A percentile compares a stretch with the other conserved stretches of the same genome.
These are phyloP conservation scores for Juglanconis sp. DNA, from an alignment of 2,329 filamentous ascomycete species.

Conservation along the genomic window DNA sequence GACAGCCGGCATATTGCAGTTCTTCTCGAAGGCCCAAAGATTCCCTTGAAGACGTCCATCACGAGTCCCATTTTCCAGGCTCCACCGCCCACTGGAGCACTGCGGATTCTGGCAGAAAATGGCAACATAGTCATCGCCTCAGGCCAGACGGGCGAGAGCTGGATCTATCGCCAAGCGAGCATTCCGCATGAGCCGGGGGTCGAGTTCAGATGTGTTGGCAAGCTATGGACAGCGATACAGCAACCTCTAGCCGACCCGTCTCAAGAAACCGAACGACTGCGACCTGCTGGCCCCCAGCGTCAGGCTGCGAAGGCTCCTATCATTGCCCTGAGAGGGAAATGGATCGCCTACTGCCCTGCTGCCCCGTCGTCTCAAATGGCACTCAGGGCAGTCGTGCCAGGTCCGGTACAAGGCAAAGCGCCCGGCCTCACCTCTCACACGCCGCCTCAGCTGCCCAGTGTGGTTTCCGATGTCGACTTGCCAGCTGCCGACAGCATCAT, in stretches of 20 bases:
- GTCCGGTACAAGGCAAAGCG: slow-evolving; percentile 52
- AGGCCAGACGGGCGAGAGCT: slow-evolving; percentile 81
- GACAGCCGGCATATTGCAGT: slow-evolving; percentile 70
- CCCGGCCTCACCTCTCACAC: slow-evolving; percentile 58
- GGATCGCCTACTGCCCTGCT: slow-evolving; percentile 75
- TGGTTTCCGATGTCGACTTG: slow-evolving; percentile 68
- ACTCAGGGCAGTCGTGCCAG: slow-evolving; percentile 62
- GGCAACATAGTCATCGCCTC: slow-evolving; percentile 74
- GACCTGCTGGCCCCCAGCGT: slow-evolving; percentile 35
- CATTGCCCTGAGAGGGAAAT: slow-evolving; percentile 66
- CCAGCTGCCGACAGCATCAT: slow-evolving; percentile 68
- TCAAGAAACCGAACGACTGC: slow-evolving; percentile 44
- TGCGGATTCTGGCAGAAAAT: slow-evolving; percentile 70
- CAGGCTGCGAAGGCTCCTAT: slow-evolving; percentile 58
- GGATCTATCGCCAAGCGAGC: slow-evolving; percentile 61
- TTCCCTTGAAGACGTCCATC: slow-evolving; percentile 56
- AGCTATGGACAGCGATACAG: slow-evolving; percentile 87
- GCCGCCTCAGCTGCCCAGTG: slow-evolving; percentile 65
- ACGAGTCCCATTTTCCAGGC: slow-evolving; percentile 63
- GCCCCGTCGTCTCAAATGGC: slow-evolving; percentile 68
- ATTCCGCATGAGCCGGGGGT: slow-evolving; percentile 39
- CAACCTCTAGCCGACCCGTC: slow-evolving; percentile 48
- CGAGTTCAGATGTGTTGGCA: slow-evolving; percentile 69
- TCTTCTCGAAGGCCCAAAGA: slow-evolving; percentile 67
- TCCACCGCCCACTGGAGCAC: slow-evolving; percentile 67